Conservation (phyloP, 495 filamentous ascomycete genomes). For the Achaetomiella virescens region DNA sequence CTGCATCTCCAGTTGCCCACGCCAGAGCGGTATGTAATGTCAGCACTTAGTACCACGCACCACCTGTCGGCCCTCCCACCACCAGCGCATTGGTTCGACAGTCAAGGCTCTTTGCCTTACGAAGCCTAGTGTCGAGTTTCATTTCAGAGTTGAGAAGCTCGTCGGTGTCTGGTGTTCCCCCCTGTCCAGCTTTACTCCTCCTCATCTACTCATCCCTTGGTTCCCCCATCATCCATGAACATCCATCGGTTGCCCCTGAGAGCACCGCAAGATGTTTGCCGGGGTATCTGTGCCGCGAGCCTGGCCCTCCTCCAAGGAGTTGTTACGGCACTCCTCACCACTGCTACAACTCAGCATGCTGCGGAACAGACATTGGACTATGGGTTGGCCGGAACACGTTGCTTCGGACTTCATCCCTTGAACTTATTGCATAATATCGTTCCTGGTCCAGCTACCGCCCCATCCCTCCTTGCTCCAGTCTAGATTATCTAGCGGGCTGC, state of each 20-base stretch:
- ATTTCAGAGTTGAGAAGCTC: not conserved
- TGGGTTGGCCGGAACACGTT: slow-evolving; percentile 1
- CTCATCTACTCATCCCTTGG: too few relatives aligned
- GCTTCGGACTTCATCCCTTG: not conserved
- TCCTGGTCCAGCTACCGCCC: not conserved
- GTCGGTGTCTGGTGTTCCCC: not conserved
- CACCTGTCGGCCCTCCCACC: not conserved
- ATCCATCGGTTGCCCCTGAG: not conserved
- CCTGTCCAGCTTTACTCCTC: not conserved
- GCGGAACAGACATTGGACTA: not conserved
- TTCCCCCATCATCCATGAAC: not conserved
- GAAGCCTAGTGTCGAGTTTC: not conserved
- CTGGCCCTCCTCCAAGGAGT: slow-evolving; percentile 16
- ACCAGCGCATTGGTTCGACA: not conserved
- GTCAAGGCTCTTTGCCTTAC: not conserved
- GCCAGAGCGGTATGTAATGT: slow-evolving; percentile 13
- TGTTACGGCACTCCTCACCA: slow-evolving; percentile 16
- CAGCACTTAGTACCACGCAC: not conserved
- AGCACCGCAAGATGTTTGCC: not conserved
- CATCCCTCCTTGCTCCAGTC: not conserved
- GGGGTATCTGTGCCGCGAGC: not conserved
- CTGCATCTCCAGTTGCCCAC: not conserved
- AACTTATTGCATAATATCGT: not conserved
- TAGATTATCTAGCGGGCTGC: too few relatives aligned
- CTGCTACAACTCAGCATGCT: slow-evolving; percentile 20